Conservation (phyloP, 768 basidiomycete species). For the Fomitopsis pulvina region DNA sequence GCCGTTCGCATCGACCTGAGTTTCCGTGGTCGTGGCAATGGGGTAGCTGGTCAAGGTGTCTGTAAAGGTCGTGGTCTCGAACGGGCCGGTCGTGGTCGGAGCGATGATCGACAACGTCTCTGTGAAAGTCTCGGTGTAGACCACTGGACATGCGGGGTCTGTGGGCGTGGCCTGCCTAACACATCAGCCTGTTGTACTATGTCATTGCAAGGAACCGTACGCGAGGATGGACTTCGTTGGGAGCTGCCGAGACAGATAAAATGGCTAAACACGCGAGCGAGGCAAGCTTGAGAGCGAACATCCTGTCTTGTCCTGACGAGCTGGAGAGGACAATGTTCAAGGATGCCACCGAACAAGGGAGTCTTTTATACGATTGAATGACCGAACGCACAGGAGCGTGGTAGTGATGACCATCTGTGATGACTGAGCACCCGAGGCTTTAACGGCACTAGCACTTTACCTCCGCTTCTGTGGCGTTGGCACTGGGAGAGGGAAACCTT, state of each 20-base stretch:
- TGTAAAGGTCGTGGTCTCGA: conserved; percentile 2
- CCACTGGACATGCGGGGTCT: background rate
- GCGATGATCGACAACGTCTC: conserved; percentile 3
- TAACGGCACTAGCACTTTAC: no score
- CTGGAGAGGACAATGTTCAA: no score
- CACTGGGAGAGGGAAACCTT: no score
- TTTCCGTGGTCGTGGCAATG: background rate
- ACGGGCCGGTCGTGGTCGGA: conserved; percentile 1
- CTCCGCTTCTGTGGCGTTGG: no score
- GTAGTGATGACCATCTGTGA: no score
- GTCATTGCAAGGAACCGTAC: background rate
- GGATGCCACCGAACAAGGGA: no score
- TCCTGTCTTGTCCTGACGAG: no score
- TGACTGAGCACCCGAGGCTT: no score
- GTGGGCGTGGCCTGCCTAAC: background rate
- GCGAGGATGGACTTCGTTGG: background rate
- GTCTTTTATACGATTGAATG: no score
- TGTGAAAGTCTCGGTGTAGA: background rate
- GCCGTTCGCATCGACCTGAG: background rate
- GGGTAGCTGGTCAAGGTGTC: background rate
- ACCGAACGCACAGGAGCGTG: no score
- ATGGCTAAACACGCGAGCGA: background rate
- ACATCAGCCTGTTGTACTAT: background rate
- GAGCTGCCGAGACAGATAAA: background rate
- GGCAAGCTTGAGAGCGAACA: background rate